Base-by-base conservation (phyloP, 148 eudicot species). In the Rhododendron ovatum region DNA sequence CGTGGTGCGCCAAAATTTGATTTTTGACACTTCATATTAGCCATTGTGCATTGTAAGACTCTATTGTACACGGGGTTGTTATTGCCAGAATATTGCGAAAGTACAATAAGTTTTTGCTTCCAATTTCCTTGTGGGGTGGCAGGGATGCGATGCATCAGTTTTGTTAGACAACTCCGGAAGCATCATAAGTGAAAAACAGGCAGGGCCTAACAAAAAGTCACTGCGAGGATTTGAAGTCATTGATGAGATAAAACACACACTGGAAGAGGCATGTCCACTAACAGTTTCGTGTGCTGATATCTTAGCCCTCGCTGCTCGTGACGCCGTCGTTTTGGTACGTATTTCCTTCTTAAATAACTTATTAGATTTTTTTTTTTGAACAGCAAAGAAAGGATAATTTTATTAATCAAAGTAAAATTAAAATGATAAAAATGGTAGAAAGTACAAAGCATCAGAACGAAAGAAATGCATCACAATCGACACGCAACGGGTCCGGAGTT, bases 91-190 rank as follows among this genome's bases (percentile, higher is more conserved):
- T 18, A 33, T 74, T 15, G 37, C 41, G 0, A 20, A 75, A 35
- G 18, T 37, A 8, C 17, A 37, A 4, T n/a, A 33, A 28, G 26
- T 17, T 80, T 45, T 48, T 84, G 80, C 81, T 24, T 85, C 26
- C 41, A 43, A 30, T 74, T 51, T 20, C 65, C 37, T 83, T 22
- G 9, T 78, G 76, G n/a, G 43, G 9, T 41, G 14, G 0, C 33
- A 94, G 96, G 96, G 96, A 59, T 94, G 96, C 81, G 96, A 94
- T 83, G 96, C 91, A 80, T 94, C 96, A 28, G 90, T 94, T 24
- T 84, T 94, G 22, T 59, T 94, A 86, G 96, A 94, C 79, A 84
- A 61, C 83, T 76, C 84, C 35, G 94, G 73, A 59, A 92, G 76
- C n/a, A 88, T 94, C 45, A 81, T 85, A 69, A 94, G 96, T 69